Conservation (phyloP, 108 stramenopile species). For the Pseudonitzschia multistriata region DNA sequence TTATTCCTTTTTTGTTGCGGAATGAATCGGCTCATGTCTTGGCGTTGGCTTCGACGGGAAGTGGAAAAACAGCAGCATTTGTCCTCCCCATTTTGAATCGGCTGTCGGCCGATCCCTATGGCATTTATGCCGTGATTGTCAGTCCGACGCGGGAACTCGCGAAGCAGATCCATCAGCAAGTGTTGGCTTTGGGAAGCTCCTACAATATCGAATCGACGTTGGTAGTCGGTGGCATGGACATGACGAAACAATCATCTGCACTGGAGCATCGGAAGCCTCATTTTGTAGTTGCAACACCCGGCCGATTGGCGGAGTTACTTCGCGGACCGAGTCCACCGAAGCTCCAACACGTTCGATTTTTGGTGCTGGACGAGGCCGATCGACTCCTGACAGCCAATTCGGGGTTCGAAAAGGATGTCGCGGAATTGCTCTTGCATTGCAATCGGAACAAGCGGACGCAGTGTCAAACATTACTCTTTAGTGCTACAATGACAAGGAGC, state of each 20-base stretch:
- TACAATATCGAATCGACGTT: slow-evolving; percentile 74
- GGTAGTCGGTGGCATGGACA: slow-evolving; percentile 91
- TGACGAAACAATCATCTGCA: slow-evolving; percentile 70
- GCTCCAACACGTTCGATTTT: slow-evolving; percentile 66
- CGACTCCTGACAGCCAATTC: slow-evolving; percentile 80
- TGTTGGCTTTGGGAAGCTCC: slow-evolving; percentile 84
- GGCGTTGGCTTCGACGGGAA: slow-evolving; percentile 75
- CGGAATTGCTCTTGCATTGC: slow-evolving; percentile 67
- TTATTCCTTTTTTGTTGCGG: slow-evolving; percentile 66
- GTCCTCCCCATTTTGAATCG: slow-evolving; percentile 85
- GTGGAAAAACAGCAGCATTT: slow-evolving; percentile 93
- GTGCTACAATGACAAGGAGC: slow-evolving; percentile 93
- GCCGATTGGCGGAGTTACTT: slow-evolving; percentile 86
- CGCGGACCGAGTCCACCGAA: slow-evolving; percentile 70
- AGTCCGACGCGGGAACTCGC: slow-evolving; percentile 97
- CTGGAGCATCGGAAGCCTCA: slow-evolving; percentile 79
- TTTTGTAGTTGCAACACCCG: slow-evolving; percentile 95
- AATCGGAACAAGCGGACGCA: slow-evolving; percentile 39
- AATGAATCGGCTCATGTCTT: slow-evolving; percentile 56
- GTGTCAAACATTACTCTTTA: slow-evolving; percentile 94
- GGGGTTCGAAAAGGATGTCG: slow-evolving; percentile 91
- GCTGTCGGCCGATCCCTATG: slow-evolving; percentile 86
- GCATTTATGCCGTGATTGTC: slow-evolving; percentile 89
- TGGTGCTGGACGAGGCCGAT: slow-evolving; percentile 98
- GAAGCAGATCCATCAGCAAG: slow-evolving; percentile 94